Evolutionary conservation across 2,329 filamentous ascomycete species (phyloP).

Genomic region (Colletotrichum liriopes): DNA sequence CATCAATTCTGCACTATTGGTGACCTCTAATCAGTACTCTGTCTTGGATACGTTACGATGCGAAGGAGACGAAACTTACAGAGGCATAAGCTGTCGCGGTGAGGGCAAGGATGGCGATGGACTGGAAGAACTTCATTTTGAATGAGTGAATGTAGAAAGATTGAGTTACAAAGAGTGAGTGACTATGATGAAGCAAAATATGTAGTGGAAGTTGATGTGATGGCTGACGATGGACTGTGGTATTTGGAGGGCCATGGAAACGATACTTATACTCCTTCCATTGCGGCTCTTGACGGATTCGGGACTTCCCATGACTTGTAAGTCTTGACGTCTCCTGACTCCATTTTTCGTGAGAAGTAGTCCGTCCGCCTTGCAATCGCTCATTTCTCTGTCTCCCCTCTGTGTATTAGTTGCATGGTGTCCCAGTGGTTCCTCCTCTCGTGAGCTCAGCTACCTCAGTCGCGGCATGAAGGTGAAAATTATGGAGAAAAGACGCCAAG

Average conservation of each 20-base stretch:
- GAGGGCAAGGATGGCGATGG: slow-evolving; percentile 7
- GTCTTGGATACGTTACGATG: not conserved
- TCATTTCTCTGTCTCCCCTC: no score
- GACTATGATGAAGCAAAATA: no score
- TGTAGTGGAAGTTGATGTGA: no score
- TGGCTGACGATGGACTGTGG: not conserved
- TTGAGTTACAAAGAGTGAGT: not conserved
- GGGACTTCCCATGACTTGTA: no score
- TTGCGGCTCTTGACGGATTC: no score
- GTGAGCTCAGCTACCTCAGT: not conserved
- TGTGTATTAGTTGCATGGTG: no score
- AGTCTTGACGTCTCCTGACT: no score
- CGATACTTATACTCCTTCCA: no score
- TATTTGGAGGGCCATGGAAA: no score
- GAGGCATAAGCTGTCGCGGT: not conserved
- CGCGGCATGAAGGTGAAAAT: not conserved
- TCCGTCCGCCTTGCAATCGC: no score
- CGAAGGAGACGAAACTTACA: not conserved
- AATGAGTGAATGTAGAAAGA: not conserved
- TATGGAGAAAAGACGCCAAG: not conserved
- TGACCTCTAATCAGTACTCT: not conserved
- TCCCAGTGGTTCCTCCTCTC: no score
- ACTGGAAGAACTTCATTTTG: slow-evolving; percentile 19
- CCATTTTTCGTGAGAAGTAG: no score
- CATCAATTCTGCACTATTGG: slow-evolving; percentile 4